Evolutionary conservation across 169 alveolate species (phyloP).

Genomic region (Plasmodium berghei): DNA sequence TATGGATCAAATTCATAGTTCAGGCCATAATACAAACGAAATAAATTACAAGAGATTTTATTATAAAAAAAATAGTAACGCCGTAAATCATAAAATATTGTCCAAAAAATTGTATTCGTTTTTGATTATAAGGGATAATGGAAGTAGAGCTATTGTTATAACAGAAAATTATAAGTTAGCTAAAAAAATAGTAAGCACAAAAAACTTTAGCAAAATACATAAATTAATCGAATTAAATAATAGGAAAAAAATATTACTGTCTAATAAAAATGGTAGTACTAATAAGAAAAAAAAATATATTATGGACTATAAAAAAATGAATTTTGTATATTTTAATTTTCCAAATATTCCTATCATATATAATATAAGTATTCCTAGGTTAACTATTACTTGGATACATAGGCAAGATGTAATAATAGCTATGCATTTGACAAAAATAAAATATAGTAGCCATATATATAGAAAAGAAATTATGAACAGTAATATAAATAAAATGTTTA

Average conservation of each 20-base stretch:
- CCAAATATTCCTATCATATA: conserved; percentile 75
- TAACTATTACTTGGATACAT: conserved; percentile 82
- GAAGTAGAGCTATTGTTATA: conserved; percentile 74
- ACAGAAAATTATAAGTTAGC: conserved; percentile 71
- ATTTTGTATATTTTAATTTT: conserved; percentile 65
- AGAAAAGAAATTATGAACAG: conserved; percentile 63
- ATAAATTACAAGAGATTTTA: conserved; percentile 8
- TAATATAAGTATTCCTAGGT: conserved; percentile 80
- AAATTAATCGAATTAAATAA: conserved; percentile 45
- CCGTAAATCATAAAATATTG: conserved; percentile 37
- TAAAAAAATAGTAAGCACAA: conserved; percentile 60
- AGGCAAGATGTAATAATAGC: conserved; percentile 84
- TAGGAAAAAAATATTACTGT: conserved; percentile 37
- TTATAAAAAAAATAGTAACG: conserved; percentile 19
- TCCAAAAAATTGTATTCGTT: conserved; percentile 57
- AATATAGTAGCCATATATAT: conserved; percentile 70
- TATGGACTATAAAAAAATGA: conserved; percentile 38
- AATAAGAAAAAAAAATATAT: conserved; percentile 30
- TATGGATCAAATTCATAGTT: conserved; percentile 4
- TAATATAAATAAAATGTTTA: conserved; percentile 48
- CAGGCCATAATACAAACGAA: background rate
- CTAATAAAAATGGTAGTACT: conserved; percentile 2
- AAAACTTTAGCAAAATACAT: conserved; percentile 72
- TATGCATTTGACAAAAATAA: conserved; percentile 78
- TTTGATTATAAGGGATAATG: conserved; percentile 71